Evolutionary conservation across 2,329 filamentous ascomycete genomes (phyloP).

Genomic region (Aspergillus sp.): DNA sequence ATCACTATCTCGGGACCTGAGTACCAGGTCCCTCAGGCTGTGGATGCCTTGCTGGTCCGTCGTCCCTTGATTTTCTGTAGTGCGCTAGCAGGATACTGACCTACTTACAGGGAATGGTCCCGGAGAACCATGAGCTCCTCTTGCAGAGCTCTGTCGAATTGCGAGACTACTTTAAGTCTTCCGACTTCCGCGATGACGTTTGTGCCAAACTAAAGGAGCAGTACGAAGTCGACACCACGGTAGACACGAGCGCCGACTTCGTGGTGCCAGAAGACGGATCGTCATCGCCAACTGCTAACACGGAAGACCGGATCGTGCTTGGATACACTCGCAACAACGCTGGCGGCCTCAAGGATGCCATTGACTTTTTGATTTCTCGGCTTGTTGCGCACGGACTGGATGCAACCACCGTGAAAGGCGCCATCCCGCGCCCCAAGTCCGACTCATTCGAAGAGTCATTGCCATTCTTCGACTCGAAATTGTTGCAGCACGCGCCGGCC

Average conservation of each 20-base stretch:
- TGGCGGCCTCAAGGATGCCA: slow-evolving; percentile 86
- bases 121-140: slow-evolving; percentile 85
- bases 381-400: slow-evolving; percentile 87
- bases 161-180: slow-evolving; percentile 70
- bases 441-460: slow-evolving; percentile 97
- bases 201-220: slow-evolving; percentile 77
- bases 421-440: slow-evolving; percentile 96
- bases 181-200: slow-evolving; percentile 71
- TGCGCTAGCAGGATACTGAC: too few species aligned
- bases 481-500: slow-evolving; percentile 83
- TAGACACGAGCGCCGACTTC: slow-evolving; percentile 43
- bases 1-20: slow-evolving; percentile 93
- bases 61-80: neutral
- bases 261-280: slow-evolving; percentile 23
- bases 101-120: slow-evolving; percentile 73
- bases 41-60: slow-evolving; percentile 79
- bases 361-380: slow-evolving; percentile 82
- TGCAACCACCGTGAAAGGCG: slow-evolving; percentile 74
- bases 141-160: slow-evolving; percentile 68
- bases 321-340: slow-evolving; percentile 95
- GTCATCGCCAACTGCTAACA: slow-evolving; percentile 37
- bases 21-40: slow-evolving; percentile 94
- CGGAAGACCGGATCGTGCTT: slow-evolving; percentile 54
- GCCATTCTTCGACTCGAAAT: slow-evolving; percentile 93
- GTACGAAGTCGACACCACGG: slow-evolving; percentile 79